Base-by-base conservation (phyloP, 2,329 filamentous ascomycete genomes). In the Tolypocladium nubicola region DNA sequence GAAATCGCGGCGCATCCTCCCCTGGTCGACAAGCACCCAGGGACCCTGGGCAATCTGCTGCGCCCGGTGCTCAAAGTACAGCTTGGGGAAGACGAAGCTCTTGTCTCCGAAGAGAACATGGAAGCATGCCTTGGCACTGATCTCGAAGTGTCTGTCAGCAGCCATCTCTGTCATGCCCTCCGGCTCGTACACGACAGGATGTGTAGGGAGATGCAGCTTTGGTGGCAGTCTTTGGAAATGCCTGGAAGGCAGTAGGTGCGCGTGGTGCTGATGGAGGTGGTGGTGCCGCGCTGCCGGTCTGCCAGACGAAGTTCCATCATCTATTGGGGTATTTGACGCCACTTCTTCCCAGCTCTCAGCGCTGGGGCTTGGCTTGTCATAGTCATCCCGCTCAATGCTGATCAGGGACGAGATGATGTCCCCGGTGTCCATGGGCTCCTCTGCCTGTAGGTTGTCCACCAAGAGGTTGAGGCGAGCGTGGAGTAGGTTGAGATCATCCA, bases 51-150 rank as follows among this genome's bases (percentile, higher is more conserved):
- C 84, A 61, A 97, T 91, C 61, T 86, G 84, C 69, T 86, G 83
- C 16, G 89, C 90, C 65, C 86, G 82, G 55, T 89, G 82, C 69
- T 96, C 90, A 68, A 90, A 87, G 69, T 97, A 93, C 37, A 97
- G 78, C 66, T 93, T 85, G 65, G 94, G 90, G 73, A 97, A 99
- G 43, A 97, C 86, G 39, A 92, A 90, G 69, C 90, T 96, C 74
- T 93, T 96, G 71, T 99, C 94, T 41, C 94, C 94, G 71, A 97
- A 99, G 55, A 99, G 81, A 19, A 97, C 89, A 67, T 97, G 93
- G 71, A 97, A 99, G 58, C 96, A 85, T 0, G 90, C 90, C 71
- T 99, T 97, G 52, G 94, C 88, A 61, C 90, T 95, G 60, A 97
- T 86, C 63, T 95, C 88, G 69, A 96, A 96, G 62, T 90, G 82